Percentiles rank a stretch among this genome's conserved stretches.
phyloP scores from a whole-genome alignment of 2,329 filamentous ascomycete species.

The Diplodia intermedia region DNA sequence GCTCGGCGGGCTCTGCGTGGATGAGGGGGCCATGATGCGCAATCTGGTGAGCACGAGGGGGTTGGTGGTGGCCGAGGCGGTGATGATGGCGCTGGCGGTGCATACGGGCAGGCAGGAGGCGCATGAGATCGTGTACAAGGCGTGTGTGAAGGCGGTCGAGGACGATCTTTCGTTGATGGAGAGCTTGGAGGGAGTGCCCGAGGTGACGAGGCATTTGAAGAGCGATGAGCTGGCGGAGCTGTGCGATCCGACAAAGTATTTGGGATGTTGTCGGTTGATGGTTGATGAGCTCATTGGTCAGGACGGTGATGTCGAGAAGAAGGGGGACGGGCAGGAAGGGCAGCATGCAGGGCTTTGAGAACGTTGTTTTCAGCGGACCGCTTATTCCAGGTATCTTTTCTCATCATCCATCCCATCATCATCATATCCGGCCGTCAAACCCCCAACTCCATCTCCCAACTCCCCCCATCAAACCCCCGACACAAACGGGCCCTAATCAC shows the following conservation, averaged over 20 bases:
- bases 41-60: conserved; percentile 61
- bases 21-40: conserved; percentile 56
- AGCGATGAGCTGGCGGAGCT: conserved; percentile 58
- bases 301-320: not conserved
- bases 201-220: conserved; percentile 54
- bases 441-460: not conserved
- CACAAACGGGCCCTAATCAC: conserved; percentile 7
- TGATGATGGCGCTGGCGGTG: conserved; percentile 67
- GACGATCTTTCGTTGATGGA: conserved; percentile 53
- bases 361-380: not conserved
- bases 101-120: conserved; percentile 60
- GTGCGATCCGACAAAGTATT: conserved; percentile 62
- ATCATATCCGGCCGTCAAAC: conserved; percentile 8
- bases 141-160: conserved; percentile 60
- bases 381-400: not conserved
- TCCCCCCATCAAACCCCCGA: not conserved
- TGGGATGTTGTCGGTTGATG: conserved; percentile 47
- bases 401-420: not conserved
- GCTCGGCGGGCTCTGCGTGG: conserved; percentile 59
- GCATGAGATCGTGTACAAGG: conserved; percentile 64
- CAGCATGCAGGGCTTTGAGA: not conserved
- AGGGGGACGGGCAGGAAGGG: not conserved
- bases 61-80: conserved; percentile 64
- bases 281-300: conserved; percentile 38
- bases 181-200: conserved; percentile 48